Base-by-base conservation (phyloP, 2,329 filamentous ascomycete species). In the Cladophialophora exuberans region DNA sequence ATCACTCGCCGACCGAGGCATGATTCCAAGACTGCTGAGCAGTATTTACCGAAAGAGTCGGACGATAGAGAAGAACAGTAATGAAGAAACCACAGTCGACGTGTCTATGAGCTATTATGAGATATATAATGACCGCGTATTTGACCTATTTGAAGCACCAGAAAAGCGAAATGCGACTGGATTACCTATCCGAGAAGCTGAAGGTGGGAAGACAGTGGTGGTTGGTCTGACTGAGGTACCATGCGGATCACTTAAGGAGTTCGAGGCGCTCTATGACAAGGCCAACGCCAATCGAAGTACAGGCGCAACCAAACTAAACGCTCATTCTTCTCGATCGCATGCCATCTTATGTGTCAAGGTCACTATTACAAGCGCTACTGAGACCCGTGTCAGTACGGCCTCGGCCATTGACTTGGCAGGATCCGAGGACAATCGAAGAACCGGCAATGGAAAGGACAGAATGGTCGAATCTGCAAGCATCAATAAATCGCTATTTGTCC, bases 71-170 rank as follows among this genome's bases (percentile, higher is more conserved):
- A 94, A 93, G 72, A 91, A 96, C 66, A 82, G 85, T 2, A 78
- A 80, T 3, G 89, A 86, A 9, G 77, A 84, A 47, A 92, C 86
- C 0, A 79, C 76, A 1, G 89, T 95, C 18, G 77, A 83, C 6
- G 89, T 96, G 13, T 79, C 84, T 10, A 80, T 97, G 66, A 92
- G 89, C 23, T 97, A 97, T 74, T 96, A 96, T 74, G 92, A 97
- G 71, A 96, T 97, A 63, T 97, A 97, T 74, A 96, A 95, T 71
- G 92, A 97, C 76, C 93, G 93, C 69, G 91, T 96, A 17, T 96
- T 87, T 67, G 92, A 97, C 69, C 77, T 97, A 26, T 90, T 97
- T 63, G 89, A 96, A 69, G 79, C 90, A 0, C 88, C 86, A 0
- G 92, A 97, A 70, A 95, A 91, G 76, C 87, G 94, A 46, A 91